Evolutionary conservation across 192 early-diverging fungal genomes (phyloP), one percentile per base, ranked within the genome.

Genomic region (Chytriomyces hyalinus): DNA sequence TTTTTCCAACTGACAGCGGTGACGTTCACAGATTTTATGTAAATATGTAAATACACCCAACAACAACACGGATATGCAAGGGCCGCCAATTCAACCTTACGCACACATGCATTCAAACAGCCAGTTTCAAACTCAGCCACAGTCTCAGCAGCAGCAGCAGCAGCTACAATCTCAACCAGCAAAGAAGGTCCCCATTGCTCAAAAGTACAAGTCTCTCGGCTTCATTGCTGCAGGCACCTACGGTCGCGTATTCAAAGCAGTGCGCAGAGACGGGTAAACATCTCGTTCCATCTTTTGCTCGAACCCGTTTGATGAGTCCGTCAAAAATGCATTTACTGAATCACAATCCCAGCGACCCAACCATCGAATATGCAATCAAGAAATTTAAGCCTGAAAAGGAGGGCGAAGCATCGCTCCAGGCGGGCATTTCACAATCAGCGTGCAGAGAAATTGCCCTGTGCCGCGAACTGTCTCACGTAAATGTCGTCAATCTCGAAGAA

Each of bases 351-450:
- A 66, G 53, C 36, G 6, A 75, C 7, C n/a, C 49, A 81, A 13
- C 77, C 88, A 50, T 47, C 11, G 92, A 96, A 80, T 93, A 92
- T 77, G 96, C 96, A 4, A 97, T 98, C 62, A 98, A 98, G 81
- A 95, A 95, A 87, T 98, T 98, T 80, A 98, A 98, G 75, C 94
- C 95, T 7, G 96, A 98, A 71, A 93, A 94, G 71, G 96, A 96
- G 75, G 95, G 94, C 53, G 96, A 96, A 77, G 86, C 84, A 0
- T 80, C 87, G 24, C 84, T 87, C 1, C 85, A 87, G 64, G 89
- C 88, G 13, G 96, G 95, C 17, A 94, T 98, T 60, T 96, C 95
- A 10, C 96, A 98, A 75, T 95, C 94, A 4, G 96, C 96, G 8
- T 94, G 92, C 66, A 84, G 96, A 77, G 96, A 98, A 79, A 97